phyloP scores from a whole-genome alignment of 2,329 filamentous ascomycete species.

The Chaetothyriales sp. region DNA sequence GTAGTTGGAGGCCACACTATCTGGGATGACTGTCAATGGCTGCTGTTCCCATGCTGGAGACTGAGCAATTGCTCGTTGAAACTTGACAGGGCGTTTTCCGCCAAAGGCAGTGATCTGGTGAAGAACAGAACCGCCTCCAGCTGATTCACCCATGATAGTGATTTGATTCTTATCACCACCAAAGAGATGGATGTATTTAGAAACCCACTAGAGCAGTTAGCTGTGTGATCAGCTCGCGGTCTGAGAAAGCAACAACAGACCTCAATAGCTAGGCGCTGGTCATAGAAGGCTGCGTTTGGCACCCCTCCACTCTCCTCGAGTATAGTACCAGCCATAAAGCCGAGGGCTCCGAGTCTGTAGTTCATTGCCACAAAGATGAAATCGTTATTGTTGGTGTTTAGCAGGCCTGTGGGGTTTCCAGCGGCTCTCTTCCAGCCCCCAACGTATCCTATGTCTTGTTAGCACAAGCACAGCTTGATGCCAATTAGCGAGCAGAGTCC shows the following conservation, averaged over 20 bases:
- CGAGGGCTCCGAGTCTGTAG: constrained; percentile 35
- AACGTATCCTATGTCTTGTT: constrained; percentile 20
- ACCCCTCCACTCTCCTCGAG: constrained; percentile 28
- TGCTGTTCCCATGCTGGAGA: constrained; percentile 27
- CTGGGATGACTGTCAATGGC: constrained; percentile 23
- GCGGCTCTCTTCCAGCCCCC: constrained; percentile 24
- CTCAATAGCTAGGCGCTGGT: constrained; percentile 32
- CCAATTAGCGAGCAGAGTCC: neutral
- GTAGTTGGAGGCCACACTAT: constrained; percentile 26
- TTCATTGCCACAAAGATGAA: constrained; percentile 36
- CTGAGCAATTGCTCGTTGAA: constrained; percentile 30
- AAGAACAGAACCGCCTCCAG: constrained; percentile 39
- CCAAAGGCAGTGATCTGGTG: constrained; percentile 42
- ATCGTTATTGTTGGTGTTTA: constrained; percentile 27
- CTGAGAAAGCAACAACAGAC: neutral
- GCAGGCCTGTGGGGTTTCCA: constrained; percentile 26
- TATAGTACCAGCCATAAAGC: constrained; percentile 32
- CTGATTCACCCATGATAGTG: constrained; percentile 38
- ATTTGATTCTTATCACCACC: constrained; percentile 38
- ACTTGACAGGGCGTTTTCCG: constrained; percentile 21
- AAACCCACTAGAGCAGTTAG: constrained; percentile 42
- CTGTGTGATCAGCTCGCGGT: neutral
- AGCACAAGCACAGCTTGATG: neutral
- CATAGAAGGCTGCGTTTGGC: constrained; percentile 36
- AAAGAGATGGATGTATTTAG: constrained; percentile 38